Base-by-base conservation (phyloP, 331 rosid genomes). In the Malus hybrid region DNA sequence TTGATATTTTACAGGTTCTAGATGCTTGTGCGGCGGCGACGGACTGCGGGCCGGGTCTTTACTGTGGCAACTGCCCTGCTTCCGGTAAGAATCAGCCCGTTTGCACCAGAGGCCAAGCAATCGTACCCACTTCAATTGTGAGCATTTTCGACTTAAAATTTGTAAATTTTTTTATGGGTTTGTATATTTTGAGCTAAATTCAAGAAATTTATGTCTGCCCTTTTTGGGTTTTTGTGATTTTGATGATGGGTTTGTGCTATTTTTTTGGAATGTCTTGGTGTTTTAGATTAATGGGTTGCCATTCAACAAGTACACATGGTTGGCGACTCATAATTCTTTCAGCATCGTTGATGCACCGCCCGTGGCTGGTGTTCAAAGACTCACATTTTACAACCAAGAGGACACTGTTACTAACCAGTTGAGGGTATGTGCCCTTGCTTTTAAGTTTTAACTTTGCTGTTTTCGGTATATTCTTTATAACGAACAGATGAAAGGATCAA, bases 321-420 rank as follows among this genome's bases (percentile, higher is more conserved):
- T 94, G 71, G 87, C 90, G 71, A 94, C 97, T 72, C 99, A 94
- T 77, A 94, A 94, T 75, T 86, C 99, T 11, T 94, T 94, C 77
- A 94, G 99, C 87, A 94, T 92, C 39, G 97, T 89, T 8, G 97
- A 92, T 82, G 83, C 99, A 0, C 97, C 97, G 5, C 79, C 97
- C 57, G 78, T 90, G 80, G 69, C 86, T 1, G 97, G 97, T 65
- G 92, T 85, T 80, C 99, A 95, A 80, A 90, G 97, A 77, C 77
- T 95, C 46, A 95, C 99, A 15, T 84, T 95, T 80, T 95, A 81
- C 81, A 95, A 95, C 81, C 99, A 95, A 84, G 97, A 95, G 76
- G 99, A 95, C 74, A 75, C 86, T 67, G 97, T 95, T 44, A 90
- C 97, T 67, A 92, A 92, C 57, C 97, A 95, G 80, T 81, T 95